phyloP scores from a whole-genome alignment of 768 basidiomycete genomes.

The Tephrocybe sp. region DNA sequence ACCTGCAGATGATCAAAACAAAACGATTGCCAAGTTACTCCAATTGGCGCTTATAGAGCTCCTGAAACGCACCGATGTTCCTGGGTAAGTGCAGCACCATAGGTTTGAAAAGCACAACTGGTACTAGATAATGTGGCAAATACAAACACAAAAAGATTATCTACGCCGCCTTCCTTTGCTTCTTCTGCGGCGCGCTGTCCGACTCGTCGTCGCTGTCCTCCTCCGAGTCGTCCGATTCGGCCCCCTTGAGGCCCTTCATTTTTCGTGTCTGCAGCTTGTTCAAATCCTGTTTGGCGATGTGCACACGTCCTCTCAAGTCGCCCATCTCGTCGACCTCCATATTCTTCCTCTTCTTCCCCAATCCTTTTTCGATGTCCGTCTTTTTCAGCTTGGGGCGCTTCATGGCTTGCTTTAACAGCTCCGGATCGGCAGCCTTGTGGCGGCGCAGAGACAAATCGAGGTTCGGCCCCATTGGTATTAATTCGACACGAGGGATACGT shows the following conservation, averaged over 20 bases:
- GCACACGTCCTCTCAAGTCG: conserved; percentile 86
- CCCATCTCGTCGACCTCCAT: conserved; percentile 98
- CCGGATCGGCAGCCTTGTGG: conserved; percentile 70
- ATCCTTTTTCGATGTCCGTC: conserved; percentile 77
- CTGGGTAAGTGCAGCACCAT: too few relatives aligned
- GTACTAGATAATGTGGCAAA: not conserved
- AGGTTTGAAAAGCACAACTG: too few relatives aligned
- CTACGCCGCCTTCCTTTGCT: conserved; percentile 19
- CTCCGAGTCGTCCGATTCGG: conserved; percentile 21
- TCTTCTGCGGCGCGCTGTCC: conserved; percentile 16
- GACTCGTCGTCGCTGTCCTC: conserved; percentile 20
- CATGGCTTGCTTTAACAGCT: conserved; percentile 78
- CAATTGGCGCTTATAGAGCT: too few relatives aligned
- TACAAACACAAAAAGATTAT: not conserved
- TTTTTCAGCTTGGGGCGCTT: conserved; percentile 86
- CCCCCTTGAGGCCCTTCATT: conserved; percentile 87
- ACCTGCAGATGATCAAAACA: too few relatives aligned
- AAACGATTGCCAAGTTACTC: too few relatives aligned
- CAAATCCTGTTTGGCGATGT: conserved; percentile 88
- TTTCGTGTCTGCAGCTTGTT: conserved; percentile 84
- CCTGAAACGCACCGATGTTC: too few relatives aligned
- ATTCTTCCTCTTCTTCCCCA: conserved; percentile 94
- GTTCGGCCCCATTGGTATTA: conserved; percentile 88
- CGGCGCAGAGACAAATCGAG: conserved; percentile 82
- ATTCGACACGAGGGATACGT: conserved; percentile 76